A percentile compares a stretch with the other conserved stretches of the same genome.
Evolutionary conservation across 2,329 filamentous ascomycete species (phyloP).

Genomic region (Sclerotinia borealis): DNA sequence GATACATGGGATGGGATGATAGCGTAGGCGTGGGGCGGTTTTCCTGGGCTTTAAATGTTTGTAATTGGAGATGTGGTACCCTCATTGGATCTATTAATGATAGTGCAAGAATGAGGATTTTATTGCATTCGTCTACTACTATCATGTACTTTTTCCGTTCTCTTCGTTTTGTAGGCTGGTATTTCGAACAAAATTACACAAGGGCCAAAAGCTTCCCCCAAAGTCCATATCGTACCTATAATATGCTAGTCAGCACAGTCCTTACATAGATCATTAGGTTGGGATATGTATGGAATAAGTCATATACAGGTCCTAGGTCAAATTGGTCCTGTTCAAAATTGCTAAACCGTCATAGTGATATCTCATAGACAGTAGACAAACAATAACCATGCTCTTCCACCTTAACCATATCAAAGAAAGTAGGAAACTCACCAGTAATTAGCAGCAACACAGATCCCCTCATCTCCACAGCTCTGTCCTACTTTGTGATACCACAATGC

Average conservation of each 20-base stretch:
- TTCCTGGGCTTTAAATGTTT: neutral
- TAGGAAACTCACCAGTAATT: conserved; percentile 64
- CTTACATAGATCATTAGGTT: no score
- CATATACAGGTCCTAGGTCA: no score
- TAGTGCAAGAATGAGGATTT: neutral
- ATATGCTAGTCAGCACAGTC: neutral
- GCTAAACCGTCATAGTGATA: neutral
- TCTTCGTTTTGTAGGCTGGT: conserved; percentile 12
- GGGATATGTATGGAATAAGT: neutral
- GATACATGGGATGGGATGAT: neutral
- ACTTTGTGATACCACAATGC: conserved; percentile 85
- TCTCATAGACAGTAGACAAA: neutral
- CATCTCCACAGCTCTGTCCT: conserved; percentile 59
- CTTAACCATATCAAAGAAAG: neutral
- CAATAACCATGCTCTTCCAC: neutral
- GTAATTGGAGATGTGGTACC: neutral
- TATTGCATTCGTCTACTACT: neutral
- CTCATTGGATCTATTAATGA: neutral
- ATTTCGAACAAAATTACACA: conserved; percentile 27
- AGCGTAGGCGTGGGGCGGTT: neutral
- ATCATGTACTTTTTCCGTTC: neutral
- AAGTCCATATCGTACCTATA: conserved; percentile 76
- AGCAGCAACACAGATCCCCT: conserved; percentile 69
- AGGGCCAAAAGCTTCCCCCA: conserved; percentile 59
- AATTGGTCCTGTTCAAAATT: neutral